Base-by-base conservation (phyloP, 306 rosid genomes). In the Casuarina cunninghamiana region DNA sequence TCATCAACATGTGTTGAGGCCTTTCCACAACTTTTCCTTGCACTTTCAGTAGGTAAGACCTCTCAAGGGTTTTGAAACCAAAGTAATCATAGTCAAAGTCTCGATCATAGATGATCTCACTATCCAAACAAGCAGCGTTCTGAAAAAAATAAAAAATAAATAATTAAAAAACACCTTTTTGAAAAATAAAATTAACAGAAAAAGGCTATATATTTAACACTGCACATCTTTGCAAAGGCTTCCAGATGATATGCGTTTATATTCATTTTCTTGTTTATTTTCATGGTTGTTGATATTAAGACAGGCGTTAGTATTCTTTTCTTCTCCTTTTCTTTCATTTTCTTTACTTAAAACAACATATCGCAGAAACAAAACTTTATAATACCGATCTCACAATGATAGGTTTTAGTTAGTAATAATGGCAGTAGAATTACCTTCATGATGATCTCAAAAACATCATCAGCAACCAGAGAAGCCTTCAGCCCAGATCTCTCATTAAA, bases 1-100 rank as follows among this genome's bases (percentile, higher is more conserved):
- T 86, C 99, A 95, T 95, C 81, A 95, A 75, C 99, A 95, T 93
- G 78, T 95, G 99, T 19, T 95, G 99, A 35, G 99, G 98, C 74
- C 99, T 93, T 67, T 95, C 99, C 10, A 93, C 93, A 63, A 93
- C 97, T 77, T 85, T 88, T 17, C 97, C 98, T 38, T 88, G 85
- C 75, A 95, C 96, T 83, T 87, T 95, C 82, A 93, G 79, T 60
- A 95, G 91, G 77, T 95, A 95, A 10, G 99, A 95, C 87, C 97
- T 87, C 93, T 95, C 99, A 10, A 95, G 89, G 58, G 99, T 95
- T 83, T 95, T 95, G 89, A 95, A 95, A 13, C 99, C 99, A 85
- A 95, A 95, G 85, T 86, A 95, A 78, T 95, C 98, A 62, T 93
- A 95, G 65, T 95, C 98, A 74, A 93, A 93, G 82, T 95, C 99